Evolutionary conservation across 1,284 basidiomycete genomes (phyloP), one percentile per base, ranked within the genome.

Genomic region (Marasmius fiardii): DNA sequence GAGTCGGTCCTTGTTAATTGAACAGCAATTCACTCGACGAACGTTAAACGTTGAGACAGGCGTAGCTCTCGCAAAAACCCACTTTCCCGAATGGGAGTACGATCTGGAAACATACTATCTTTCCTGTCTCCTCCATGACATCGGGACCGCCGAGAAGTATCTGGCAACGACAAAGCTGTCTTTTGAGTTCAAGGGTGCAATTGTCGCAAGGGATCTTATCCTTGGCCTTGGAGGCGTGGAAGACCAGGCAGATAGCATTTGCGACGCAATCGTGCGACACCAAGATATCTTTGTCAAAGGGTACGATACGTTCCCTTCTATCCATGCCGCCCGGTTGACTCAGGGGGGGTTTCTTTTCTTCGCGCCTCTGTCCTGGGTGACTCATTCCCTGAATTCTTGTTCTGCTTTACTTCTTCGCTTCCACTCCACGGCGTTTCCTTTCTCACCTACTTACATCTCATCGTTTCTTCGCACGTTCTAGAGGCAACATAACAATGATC

Each of bases 151-250:
- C 7, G 74, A 80, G 49, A 68, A 68, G 43, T 78, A 78, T 65
- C 71, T 81, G 47, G 64, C 76, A 4, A 76, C 75, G 39, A 83
- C 81, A 10, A 79, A 81, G 59, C 71, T 83, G 69, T 81, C 77
- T 23, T 83, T 82, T 64, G 82, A 83, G 67, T 83, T 83, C 70
- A 81, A 80, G 64, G 80, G 80, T 52, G 80, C 74, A 33, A 80
- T 83, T 54, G 71, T 81, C 31, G 80, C 79, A 28, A 71, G 80
- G 33, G 79, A 81, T 49, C 67, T 80, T 43, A 75, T 83, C 47
- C 65, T 81, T 24, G 56, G 71, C 28, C 64, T 69, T 11, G 77
- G 75, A 10, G 78, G 78, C 16, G 68, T 68, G 1, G 75, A 78
- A 67, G 76, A 80, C 58, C 79, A 82, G 61, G 80, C 80, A 33